Conservation (phyloP, 1,284 basidiomycete genomes). For the Microbotryum violaceum region DNA sequence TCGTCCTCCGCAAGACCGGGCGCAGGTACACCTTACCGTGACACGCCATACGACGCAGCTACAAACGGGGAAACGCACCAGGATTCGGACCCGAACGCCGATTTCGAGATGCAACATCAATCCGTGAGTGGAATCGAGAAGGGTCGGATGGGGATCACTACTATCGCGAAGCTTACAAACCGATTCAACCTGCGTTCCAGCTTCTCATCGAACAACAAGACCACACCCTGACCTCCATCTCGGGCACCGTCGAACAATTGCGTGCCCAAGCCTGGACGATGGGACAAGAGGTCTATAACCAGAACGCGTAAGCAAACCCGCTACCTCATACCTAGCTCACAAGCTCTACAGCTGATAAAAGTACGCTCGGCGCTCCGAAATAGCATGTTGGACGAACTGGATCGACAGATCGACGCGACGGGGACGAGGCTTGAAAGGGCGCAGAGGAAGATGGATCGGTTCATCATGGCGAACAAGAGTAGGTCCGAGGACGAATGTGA, state of each 20-base stretch:
- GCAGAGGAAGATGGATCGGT: conserved; percentile 65
- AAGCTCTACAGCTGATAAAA: no score
- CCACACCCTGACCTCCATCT: conserved; percentile 70
- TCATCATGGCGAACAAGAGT: conserved; percentile 77
- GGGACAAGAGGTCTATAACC: conserved; percentile 77
- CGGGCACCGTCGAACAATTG: conserved; percentile 69
- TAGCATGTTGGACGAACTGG: conserved; percentile 77
- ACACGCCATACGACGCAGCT: conserved; percentile 2
- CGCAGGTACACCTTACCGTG: conserved; percentile 4
- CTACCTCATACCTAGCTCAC: no score
- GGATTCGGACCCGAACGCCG: conserved; percentile 4
- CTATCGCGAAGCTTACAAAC: neutral
- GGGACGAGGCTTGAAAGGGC: conserved; percentile 62
- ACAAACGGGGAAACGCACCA: neutral
- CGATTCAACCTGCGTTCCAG: conserved; percentile 42
- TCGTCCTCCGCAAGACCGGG: neutral
- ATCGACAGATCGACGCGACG: conserved; percentile 62
- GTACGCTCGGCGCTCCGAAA: neutral
- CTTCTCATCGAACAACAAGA: conserved; percentile 80
- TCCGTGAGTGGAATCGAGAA: no score
- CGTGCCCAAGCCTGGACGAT: conserved; percentile 82
- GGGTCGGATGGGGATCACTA: no score
- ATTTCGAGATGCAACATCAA: conserved; percentile 26
- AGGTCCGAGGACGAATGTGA: conserved; percentile 17
- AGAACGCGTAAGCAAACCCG: conserved; percentile 61